Conservation (phyloP, 1,284 basidiomycete genomes). For the Ceratobasidium sp. region DNA sequence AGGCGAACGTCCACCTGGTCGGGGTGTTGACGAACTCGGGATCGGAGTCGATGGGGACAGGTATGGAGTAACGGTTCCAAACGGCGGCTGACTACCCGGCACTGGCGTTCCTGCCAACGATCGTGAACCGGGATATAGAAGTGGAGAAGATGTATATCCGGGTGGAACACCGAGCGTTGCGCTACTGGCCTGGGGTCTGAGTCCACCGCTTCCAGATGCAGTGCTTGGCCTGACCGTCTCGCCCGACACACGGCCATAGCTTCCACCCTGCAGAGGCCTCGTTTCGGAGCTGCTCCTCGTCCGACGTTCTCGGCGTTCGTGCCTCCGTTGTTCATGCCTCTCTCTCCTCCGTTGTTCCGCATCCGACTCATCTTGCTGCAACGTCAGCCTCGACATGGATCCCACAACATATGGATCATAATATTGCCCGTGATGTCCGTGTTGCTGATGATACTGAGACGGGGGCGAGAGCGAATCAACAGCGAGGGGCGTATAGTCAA, state of each 20-base stretch:
- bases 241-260: background rate
- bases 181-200: background rate
- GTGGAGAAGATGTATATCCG: background rate
- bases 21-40: background rate
- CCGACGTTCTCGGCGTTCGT: background rate
- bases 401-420: conserved; percentile 5
- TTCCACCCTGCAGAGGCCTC: background rate
- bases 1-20: background rate
- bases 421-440: background rate
- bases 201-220: background rate
- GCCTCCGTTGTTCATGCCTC: background rate
- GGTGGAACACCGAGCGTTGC: background rate
- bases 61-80: background rate
- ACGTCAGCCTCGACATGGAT: background rate
- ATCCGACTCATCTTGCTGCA: background rate
- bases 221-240: background rate
- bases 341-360: background rate
- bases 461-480: background rate
- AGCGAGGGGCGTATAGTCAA: conserved; percentile 15
- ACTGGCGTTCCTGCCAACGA: background rate
- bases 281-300: background rate
- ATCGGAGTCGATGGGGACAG: background rate
- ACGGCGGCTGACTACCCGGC: background rate
- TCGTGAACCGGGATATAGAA: background rate
- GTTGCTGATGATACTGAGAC: background rate